Percentiles rank a stretch among this genome's conserved stretches.
phyloP scores from a whole-genome alignment of 345 rosid genomes.

The Nephelium lappaceum region DNA sequence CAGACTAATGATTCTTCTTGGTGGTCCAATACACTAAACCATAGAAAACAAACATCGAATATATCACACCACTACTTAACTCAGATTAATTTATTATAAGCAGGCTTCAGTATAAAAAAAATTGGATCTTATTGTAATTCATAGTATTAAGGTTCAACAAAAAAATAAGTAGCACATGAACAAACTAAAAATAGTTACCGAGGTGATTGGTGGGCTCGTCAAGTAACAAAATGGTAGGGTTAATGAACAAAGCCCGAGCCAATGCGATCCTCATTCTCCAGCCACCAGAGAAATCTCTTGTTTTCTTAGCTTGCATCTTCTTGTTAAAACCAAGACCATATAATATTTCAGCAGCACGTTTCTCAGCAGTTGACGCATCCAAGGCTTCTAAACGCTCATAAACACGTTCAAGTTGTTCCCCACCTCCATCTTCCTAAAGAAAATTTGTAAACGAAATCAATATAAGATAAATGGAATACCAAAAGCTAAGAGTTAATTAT shows the following conservation, averaged over 20 bases:
- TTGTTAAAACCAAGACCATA: slow-evolving; percentile 95
- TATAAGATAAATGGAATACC: background rate
- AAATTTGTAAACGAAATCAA: background rate
- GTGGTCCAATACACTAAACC: background rate
- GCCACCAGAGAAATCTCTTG: slow-evolving; percentile 96
- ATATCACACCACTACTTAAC: background rate
- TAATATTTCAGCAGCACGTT: slow-evolving; percentile 96
- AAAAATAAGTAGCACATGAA: background rate
- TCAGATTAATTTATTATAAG: background rate
- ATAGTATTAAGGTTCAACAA: background rate
- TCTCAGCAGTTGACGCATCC: slow-evolving; percentile 97
- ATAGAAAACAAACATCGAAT: background rate
- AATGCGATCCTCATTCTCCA: slow-evolving; percentile 99
- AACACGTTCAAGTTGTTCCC: slow-evolving; percentile 84
- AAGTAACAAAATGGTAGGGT: slow-evolving; percentile 89
- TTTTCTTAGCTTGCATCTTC: slow-evolving; percentile 91
- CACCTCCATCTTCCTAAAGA: slow-evolving; percentile 91
- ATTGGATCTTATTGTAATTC: background rate
- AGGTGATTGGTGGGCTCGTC: slow-evolving; percentile 99
- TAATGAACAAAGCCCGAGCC: slow-evolving; percentile 92
- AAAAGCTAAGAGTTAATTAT: background rate
- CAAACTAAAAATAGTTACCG: slow-evolving; percentile 43
- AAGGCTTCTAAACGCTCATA: slow-evolving; percentile 93
- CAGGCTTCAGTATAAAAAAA: background rate
- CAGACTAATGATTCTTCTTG: background rate